These are phyloP conservation scores for Thielaviopsis populi DNA, from an alignment of 2,329 filamentous ascomycete genomes.

Conservation along the genomic window DNA sequence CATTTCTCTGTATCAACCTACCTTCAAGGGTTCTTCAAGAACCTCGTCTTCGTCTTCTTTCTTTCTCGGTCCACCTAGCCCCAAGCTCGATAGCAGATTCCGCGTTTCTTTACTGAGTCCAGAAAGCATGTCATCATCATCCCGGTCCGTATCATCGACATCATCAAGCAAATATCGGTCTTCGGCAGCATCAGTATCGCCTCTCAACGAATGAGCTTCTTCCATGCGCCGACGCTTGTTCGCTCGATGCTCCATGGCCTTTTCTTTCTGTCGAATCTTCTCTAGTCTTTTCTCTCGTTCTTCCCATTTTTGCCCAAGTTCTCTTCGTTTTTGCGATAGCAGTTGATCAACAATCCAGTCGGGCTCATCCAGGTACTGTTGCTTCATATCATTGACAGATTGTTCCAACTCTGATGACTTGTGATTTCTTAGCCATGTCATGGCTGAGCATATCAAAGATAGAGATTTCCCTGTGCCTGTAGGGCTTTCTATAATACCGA, in stretches of 20 bases:
- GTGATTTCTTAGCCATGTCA: constrained; percentile 82
- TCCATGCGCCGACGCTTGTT: constrained; percentile 34
- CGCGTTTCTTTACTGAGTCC: constrained; percentile 61
- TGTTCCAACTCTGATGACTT: constrained; percentile 47
- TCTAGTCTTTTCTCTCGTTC: constrained; percentile 60
- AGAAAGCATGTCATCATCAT: constrained; percentile 29
- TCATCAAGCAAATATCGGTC: constrained; percentile 63
- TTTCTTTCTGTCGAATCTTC: constrained; percentile 47
- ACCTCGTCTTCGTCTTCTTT: constrained; percentile 30
- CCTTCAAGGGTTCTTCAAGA: constrained; percentile 53
- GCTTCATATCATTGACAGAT: constrained; percentile 31
- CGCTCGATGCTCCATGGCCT: constrained; percentile 37
- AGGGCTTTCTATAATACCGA: constrained; percentile 86
- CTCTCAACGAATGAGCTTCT: constrained; percentile 19
- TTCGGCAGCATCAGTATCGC: constrained; percentile 37
- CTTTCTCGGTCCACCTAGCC: constrained; percentile 28
- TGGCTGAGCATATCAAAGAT: constrained; percentile 72
- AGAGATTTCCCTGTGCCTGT: constrained; percentile 86
- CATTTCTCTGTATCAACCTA: constrained; percentile 20
- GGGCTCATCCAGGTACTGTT: constrained; percentile 50
- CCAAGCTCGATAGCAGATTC: constrained; percentile 54
- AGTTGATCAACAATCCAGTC: constrained; percentile 75
- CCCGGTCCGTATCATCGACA: constrained; percentile 35
- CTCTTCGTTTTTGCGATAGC: constrained; percentile 49
- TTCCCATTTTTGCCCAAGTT: constrained; percentile 50